Evolutionary conservation across 176 grass and related monocot genomes (phyloP).

Genomic region (Bonia amplexicaulis): DNA sequence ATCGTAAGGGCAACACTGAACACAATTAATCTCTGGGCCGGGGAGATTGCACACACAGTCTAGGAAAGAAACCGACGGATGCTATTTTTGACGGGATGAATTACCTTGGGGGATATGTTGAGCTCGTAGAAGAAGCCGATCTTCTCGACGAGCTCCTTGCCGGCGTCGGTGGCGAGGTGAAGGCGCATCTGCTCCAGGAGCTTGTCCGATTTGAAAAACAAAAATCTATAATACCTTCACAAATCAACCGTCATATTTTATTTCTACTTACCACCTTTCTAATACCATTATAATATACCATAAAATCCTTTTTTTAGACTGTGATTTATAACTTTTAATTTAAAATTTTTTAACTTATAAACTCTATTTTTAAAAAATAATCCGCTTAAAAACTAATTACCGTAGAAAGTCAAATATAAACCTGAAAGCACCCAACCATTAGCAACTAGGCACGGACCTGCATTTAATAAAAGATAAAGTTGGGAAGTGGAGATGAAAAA

Average conservation of each 20-base stretch:
- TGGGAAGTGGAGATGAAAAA: neutral
- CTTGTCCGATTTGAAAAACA: conserved; percentile 44
- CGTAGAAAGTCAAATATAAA: too few relatives aligned
- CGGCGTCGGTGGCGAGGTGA: conserved; percentile 60
- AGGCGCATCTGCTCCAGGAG: conserved; percentile 75
- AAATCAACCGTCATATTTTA: too few relatives aligned
- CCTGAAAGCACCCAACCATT: too few relatives aligned
- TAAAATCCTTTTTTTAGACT: too few relatives aligned
- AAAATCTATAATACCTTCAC: too few relatives aligned
- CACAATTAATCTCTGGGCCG: neutral
- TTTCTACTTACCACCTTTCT: too few relatives aligned
- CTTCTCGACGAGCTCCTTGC: conserved; percentile 65
- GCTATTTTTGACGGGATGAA: neutral
- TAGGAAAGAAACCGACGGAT: neutral
- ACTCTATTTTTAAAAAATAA: too few relatives aligned
- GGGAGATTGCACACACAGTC: neutral
- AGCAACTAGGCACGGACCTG: neutral
- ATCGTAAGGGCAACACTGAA: neutral
- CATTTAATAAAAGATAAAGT: neutral
- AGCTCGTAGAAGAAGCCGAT: conserved; percentile 85
- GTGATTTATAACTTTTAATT: too few relatives aligned
- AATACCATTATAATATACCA: too few relatives aligned
- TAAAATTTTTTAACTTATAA: too few relatives aligned
- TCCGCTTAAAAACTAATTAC: too few relatives aligned
- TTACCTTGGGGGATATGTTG: conserved; percentile 81